Percentiles rank a stretch among this genome's conserved stretches.
These are phyloP conservation scores for Chaetomium strumarium DNA, from an alignment of 2,329 filamentous ascomycete genomes.

Conservation along the genomic window DNA sequence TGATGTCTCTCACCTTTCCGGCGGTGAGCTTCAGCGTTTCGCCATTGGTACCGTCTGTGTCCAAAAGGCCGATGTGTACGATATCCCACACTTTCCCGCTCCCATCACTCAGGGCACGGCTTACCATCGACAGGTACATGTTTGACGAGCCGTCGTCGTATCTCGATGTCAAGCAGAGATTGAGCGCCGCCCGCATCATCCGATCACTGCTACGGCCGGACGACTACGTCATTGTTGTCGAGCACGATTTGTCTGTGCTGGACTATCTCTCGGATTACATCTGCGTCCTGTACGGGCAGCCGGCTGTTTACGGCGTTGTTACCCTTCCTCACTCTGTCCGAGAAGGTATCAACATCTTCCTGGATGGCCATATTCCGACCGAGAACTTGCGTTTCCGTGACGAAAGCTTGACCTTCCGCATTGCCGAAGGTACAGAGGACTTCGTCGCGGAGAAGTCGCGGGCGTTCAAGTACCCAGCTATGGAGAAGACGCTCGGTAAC, in stretches of 20 bases:
- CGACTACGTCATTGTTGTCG: constrained; percentile 96
- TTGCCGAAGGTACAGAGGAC: constrained; percentile 83
- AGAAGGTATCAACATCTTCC: constrained; percentile 97
- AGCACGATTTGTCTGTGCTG: constrained; percentile 97
- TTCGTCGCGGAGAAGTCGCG: constrained; percentile 78
- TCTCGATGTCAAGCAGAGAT: constrained; percentile 97
- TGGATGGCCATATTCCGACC: constrained; percentile 95
- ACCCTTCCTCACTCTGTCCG: constrained; percentile 92
- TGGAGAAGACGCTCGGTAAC: constrained; percentile 87
- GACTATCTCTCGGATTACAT: constrained; percentile 99
- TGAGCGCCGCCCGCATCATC: constrained; percentile 86
- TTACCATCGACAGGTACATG: constrained; percentile 64
- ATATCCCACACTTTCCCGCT: constrained; percentile 6
- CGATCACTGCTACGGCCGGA: constrained; percentile 81
- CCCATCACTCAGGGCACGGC: neutral
- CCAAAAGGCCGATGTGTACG: constrained; percentile 83
- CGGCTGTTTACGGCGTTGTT: constrained; percentile 95
- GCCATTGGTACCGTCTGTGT: constrained; percentile 95
- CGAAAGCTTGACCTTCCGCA: constrained; percentile 91
- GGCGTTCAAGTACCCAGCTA: constrained; percentile 79
- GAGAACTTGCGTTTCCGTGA: constrained; percentile 98
- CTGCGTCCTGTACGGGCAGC: constrained; percentile 92
- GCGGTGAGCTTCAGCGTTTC: constrained; percentile 97
- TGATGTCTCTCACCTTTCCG: constrained; percentile 84
- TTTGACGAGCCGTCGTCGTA: constrained; percentile 99